Percentiles rank a stretch among this genome's conserved stretches.
Conservation (phyloP, 2,329 filamentous ascomycete species). For the Cercospora sp. region DNA sequence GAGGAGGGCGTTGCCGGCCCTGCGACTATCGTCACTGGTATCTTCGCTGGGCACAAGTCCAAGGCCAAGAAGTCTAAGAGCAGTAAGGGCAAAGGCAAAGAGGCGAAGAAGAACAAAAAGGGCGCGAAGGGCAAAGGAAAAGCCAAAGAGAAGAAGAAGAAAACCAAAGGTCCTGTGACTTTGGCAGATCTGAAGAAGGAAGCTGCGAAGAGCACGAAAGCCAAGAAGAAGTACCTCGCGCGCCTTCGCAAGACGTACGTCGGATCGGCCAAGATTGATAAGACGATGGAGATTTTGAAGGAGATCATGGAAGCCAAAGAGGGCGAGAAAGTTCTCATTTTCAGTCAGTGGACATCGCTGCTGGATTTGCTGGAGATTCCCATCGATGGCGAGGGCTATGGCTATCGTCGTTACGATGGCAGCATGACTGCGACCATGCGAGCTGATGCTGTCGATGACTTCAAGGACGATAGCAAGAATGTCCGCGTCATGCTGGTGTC, state of each 20-base stretch:
- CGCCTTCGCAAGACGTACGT: conserved; percentile 69
- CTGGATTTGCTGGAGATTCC: conserved; percentile 76
- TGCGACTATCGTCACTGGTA: conserved; percentile 1
- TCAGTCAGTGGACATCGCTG: conserved; percentile 77
- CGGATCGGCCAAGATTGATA: conserved; percentile 72
- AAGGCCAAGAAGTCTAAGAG: conserved; percentile 18
- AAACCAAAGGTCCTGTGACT: conserved; percentile 45
- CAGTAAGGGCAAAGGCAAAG: conserved; percentile 17
- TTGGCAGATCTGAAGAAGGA: conserved; percentile 68
- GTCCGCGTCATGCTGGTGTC: conserved; percentile 72
- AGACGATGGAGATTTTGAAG: conserved; percentile 64
- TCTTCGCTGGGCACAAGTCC: conserved; percentile 21
- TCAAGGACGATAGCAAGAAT: conserved; percentile 61
- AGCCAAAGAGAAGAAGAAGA: conserved; percentile 34
- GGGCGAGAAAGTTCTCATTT: conserved; percentile 76
- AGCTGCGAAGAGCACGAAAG: conserved; percentile 62
- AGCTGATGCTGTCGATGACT: conserved; percentile 66
- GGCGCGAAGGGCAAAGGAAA: conserved; percentile 19
- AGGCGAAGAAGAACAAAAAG: conserved; percentile 9
- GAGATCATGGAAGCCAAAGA: conserved; percentile 49
- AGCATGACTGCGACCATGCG: conserved; percentile 68
- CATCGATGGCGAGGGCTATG: conserved; percentile 58
- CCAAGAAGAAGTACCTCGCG: conserved; percentile 68
- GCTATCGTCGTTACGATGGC: conserved; percentile 73
- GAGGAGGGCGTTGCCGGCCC: conserved; percentile 20